phyloP scores from a whole-genome alignment of 768 basidiomycete genomes.

The Symmetrospora coprosmae region DNA sequence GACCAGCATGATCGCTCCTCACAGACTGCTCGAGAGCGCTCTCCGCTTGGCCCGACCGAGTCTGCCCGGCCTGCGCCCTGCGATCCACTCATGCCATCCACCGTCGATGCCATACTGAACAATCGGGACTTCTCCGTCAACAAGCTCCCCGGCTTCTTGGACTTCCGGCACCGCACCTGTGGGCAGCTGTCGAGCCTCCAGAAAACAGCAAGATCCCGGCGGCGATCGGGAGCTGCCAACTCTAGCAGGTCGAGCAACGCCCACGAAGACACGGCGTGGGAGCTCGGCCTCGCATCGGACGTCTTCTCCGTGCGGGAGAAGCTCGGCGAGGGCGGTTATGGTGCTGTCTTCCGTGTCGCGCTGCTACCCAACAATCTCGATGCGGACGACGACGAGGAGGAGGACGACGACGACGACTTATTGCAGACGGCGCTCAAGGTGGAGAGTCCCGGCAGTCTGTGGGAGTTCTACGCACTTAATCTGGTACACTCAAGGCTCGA shows the following conservation, averaged over 20 bases:
- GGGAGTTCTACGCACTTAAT: conserved; percentile 82
- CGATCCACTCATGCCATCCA: conserved; percentile 50
- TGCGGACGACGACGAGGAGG: conserved; percentile 46
- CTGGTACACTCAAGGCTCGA: conserved; percentile 60
- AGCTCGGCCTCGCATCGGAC: conserved; percentile 51
- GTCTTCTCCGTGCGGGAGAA: conserved; percentile 64
- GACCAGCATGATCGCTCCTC: no score
- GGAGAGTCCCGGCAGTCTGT: conserved; percentile 70
- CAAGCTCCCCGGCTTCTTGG: conserved; percentile 34
- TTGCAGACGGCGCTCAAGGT: conserved; percentile 72
- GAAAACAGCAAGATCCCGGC: conserved; percentile 47
- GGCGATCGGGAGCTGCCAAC: conserved; percentile 24
- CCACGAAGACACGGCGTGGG: conserved; percentile 37
- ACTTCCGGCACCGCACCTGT: conserved; percentile 36
- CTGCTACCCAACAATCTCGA: conserved; percentile 36
- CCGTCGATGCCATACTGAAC: conserved; percentile 52
- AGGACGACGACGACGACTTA: conserved; percentile 48
- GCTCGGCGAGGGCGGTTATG: conserved; percentile 92
- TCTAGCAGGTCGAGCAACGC: conserved; percentile 27
- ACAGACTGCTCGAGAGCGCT: no score
- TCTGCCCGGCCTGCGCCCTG: background rate
- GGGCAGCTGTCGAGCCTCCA: conserved; percentile 56
- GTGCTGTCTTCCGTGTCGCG: conserved; percentile 59
- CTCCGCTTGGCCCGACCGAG: no score
- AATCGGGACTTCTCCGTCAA: conserved; percentile 42